A percentile compares a stretch with the other conserved stretches of the same genome.
phyloP scores from a whole-genome alignment of 495 filamentous ascomycete species.

The Darksidea phi region DNA sequence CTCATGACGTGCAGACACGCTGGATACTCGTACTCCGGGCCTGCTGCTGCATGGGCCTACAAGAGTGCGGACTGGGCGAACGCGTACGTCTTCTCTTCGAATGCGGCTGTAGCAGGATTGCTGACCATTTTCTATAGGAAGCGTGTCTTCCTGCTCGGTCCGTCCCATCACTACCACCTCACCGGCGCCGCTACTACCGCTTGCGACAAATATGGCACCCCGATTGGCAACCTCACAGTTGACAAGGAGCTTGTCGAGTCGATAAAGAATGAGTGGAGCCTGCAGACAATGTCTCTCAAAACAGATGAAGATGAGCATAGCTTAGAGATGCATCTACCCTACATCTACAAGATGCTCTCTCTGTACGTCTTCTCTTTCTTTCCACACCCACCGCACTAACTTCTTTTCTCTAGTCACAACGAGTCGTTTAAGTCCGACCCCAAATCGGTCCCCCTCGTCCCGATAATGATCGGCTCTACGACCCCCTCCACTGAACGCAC shows the following conservation, averaged over 20 bases:
- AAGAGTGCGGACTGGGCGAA: slow-evolving; percentile 80
- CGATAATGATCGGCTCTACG: slow-evolving; percentile 85
- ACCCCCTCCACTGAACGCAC: slow-evolving; percentile 61
- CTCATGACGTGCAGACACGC: slow-evolving; percentile 68
- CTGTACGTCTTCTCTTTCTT: slow-evolving; percentile 46
- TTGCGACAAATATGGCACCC: slow-evolving; percentile 76
- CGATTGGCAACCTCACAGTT: slow-evolving; percentile 74
- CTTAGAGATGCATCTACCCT: slow-evolving; percentile 94
- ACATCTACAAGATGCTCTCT: slow-evolving; percentile 79
- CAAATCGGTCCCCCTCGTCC: slow-evolving; percentile 72
- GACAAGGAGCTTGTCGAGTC: slow-evolving; percentile 65
- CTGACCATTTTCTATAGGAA: slow-evolving; percentile 53
- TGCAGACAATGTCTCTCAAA: slow-evolving; percentile 68
- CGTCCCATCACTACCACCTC: slow-evolving; percentile 86
- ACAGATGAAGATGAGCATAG: slow-evolving; percentile 89
- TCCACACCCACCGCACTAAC: neutral
- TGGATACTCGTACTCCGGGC: slow-evolving; percentile 92
- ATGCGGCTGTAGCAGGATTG: neutral
- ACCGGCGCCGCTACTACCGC: slow-evolving; percentile 72
- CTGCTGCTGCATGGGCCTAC: slow-evolving; percentile 94
- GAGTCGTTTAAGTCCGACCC: slow-evolving; percentile 19
- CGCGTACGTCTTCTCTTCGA: slow-evolving; percentile 52
- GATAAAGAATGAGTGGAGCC: slow-evolving; percentile 62
- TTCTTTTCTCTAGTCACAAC: neutral
- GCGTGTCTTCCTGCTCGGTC: slow-evolving; percentile 89